Evolutionary conservation across 208 protist genomes (phyloP), one percentile per base, ranked within the genome.

Genomic region (Crithidia expoeki): DNA sequence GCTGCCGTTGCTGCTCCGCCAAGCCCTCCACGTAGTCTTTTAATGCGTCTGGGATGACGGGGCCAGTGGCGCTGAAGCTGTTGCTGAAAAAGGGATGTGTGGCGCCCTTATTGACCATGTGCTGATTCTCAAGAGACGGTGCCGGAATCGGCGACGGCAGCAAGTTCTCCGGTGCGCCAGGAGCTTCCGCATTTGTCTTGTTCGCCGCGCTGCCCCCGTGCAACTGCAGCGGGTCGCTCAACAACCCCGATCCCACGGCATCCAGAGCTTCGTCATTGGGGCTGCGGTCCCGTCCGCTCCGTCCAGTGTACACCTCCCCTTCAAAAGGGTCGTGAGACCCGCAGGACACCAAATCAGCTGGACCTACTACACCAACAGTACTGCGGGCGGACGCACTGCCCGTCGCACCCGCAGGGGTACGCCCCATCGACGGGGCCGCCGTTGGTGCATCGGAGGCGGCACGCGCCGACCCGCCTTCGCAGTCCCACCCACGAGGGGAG

Each of bases 1-100:
- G 71, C 56, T 76, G 71, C 27, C 52, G 71, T 36, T 76, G 72
- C 49, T 71, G 58, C 56, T 33, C 72, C 47, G 62, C 72, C 23
- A 71, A 34, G 0, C 57, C 49, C 58, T 77, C 72, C 49, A 67
- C 72, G 40, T 77, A 77, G 16, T 27, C 28, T 23, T 57, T 56
- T 64, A 77, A 42, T 32, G 57, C 56, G 28, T 30, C 62, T 14
- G 71, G 71, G 55, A 76, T 65, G 36, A 46, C 62, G 11, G 71
- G 71, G 4, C 71, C 69, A 25, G 57, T n/a, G 25, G 34, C 21
- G 62, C 5, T 58, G 42, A 76, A 76, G 56, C 71, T 76, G 51
- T 49, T 50, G 49, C 69, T 76, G 62, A 53, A 36, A 33, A 52
- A 51, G 30, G 38, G 40, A 6, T 17, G 33, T 21, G 47, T 34